Evolutionary conservation across 345 rosid species (phyloP).

Genomic region (Lumnitzera racemosa): DNA sequence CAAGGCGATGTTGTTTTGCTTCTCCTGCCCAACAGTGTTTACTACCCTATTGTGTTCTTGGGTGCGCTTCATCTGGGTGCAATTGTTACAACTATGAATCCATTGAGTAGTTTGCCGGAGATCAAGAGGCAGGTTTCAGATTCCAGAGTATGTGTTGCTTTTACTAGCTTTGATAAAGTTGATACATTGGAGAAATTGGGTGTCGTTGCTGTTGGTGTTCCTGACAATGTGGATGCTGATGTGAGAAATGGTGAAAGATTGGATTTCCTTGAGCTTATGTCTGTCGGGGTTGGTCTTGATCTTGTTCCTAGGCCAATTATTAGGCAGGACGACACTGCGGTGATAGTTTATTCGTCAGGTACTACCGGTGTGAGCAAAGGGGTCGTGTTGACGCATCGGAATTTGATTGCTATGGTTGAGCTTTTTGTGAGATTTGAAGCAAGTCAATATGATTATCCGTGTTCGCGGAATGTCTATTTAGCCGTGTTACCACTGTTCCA

Average conservation of each 20-base stretch:
- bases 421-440: constrained; percentile 78
- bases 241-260: constrained; percentile 12
- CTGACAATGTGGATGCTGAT: constrained; percentile 30
- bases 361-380: constrained; percentile 85
- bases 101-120: constrained; percentile 39
- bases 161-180: constrained; percentile 30
- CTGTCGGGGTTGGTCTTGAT: constrained; percentile 15
- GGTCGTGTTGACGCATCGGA: constrained; percentile 61
- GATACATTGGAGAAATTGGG: constrained; percentile 28
- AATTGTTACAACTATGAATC: constrained; percentile 60
- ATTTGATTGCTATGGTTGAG: constrained; percentile 58
- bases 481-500: constrained; percentile 77
- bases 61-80: constrained; percentile 56
- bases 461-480: constrained; percentile 46
- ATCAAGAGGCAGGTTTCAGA: constrained; percentile 35
- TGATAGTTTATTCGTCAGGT: constrained; percentile 74
- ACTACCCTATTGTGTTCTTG: constrained; percentile 53
- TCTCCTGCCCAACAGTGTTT: constrained; percentile 60
- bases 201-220: constrained; percentile 33
- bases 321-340: constrained; percentile 72
- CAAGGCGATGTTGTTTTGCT: constrained; percentile 66
- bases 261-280: constrained; percentile 31
- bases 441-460: constrained; percentile 42
- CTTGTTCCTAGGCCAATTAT: constrained; percentile 26
- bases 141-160: constrained; percentile 39